Base-by-base conservation (phyloP, 1,139 yeast species). In the Eremothecium gossypii region DNA sequence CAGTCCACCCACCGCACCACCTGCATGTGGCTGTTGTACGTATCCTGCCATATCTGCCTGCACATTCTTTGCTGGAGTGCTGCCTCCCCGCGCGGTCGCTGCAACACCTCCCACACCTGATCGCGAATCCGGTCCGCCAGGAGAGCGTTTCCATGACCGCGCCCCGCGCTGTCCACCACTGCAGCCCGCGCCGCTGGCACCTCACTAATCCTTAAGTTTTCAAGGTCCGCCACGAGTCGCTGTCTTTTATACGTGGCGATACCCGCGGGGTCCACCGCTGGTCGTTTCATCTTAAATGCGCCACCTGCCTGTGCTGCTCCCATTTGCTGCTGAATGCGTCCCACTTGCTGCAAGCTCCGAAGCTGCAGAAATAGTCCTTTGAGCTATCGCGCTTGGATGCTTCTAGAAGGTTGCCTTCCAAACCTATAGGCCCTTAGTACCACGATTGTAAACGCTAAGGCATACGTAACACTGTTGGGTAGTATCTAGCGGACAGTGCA, bases 171-270 rank as follows among this genome's bases (percentile, higher is more conserved):
- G 17, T 32, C 23, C 23, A 17, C 23, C 6, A 17, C 23, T 4
- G 23, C 31, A 29, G 13, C 31, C 5, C 31, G n/a, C 20, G 4
- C 23, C 7, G 35, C 26, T 23, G 49, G 38, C 17, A 39, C 44
- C 20, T 50, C 52, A 20, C 41, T 36, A n/a, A 57, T 36, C n/a
- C 52, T 47, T 27, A 60, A 39, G 26, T 49, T 56, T 30, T 54
- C 59, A 29, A 60, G 48, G 46, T 60, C 64, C 28, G 48, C 48
- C 8, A 59, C 45, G 28, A 60, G 42, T 35, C 53, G 43, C 29
- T 49, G 55, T 31, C 57, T 50, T 45, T 60, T 60, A 43, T 59
- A 58, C 35, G 55, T 52, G n/a, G 48, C 45, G n/a, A 55, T 49
- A 11, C 57, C 60, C 11, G 48, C 44, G 2, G 40, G 30, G 40